phyloP scores from a whole-genome alignment of 257 asterid genomes.

The Gardenia jasminoides region DNA sequence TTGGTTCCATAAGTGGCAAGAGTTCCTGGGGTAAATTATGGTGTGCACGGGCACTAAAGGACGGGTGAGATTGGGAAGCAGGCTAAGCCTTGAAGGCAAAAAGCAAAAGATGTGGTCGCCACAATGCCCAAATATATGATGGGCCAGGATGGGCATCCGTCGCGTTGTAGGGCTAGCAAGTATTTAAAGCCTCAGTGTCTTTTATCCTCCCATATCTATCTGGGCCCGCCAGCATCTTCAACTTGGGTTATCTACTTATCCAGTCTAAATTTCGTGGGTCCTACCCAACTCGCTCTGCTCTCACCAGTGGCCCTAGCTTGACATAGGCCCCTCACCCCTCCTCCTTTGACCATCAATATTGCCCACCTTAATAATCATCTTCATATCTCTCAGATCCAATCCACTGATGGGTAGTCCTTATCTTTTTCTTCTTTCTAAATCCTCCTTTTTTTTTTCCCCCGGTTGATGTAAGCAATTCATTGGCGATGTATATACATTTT shows the following conservation, averaged over 20 bases:
- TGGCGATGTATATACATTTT: too few relatives aligned
- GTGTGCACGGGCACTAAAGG: background rate
- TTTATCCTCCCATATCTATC: constrained; percentile 13
- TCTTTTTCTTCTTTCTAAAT: too few relatives aligned
- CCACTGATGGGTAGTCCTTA: too few relatives aligned
- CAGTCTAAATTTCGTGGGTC: constrained; percentile 17
- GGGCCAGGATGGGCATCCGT: constrained; percentile 9
- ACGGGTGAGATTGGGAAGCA: background rate
- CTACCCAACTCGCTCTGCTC: background rate
- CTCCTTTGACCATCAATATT: background rate
- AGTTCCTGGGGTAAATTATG: background rate
- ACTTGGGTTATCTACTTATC: constrained; percentile 17
- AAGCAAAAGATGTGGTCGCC: background rate
- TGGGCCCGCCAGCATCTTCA: constrained; percentile 19
- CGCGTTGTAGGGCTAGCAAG: constrained; percentile 23
- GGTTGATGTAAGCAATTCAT: too few relatives aligned
- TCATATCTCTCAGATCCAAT: too few relatives aligned
- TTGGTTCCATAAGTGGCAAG: too few relatives aligned
- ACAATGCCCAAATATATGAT: too few relatives aligned
- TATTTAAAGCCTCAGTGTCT: constrained; percentile 19
- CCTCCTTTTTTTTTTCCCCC: too few relatives aligned
- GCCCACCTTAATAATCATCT: background rate
- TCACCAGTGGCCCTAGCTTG: background rate
- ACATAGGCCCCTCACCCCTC: background rate
- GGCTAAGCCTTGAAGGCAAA: background rate